These are phyloP conservation scores for Curvularia lunata DNA, from an alignment of 2,329 filamentous ascomycete genomes.

Conservation along the genomic window DNA sequence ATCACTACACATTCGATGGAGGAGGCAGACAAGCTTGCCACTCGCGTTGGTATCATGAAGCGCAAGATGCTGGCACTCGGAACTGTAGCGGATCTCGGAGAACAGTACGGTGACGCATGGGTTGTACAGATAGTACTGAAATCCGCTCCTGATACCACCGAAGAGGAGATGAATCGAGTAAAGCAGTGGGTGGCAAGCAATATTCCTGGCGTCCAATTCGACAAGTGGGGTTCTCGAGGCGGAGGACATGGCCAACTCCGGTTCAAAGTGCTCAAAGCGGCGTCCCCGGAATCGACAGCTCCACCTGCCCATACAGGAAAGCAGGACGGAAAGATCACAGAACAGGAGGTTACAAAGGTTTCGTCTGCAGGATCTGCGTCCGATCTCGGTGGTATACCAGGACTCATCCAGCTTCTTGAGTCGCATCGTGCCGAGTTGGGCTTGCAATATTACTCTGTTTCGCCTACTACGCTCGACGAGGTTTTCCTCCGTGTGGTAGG, in stretches of 20 bases:
- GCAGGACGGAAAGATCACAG: conserved; percentile 18
- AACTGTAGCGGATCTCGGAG: conserved; percentile 72
- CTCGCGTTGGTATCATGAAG: conserved; percentile 84
- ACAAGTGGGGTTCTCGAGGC: conserved; percentile 66
- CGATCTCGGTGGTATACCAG: conserved; percentile 62
- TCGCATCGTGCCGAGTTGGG: conserved; percentile 70
- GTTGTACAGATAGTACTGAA: conserved; percentile 82
- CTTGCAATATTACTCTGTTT: conserved; percentile 85
- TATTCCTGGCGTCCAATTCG: conserved; percentile 69
- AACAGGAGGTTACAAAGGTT: conserved; percentile 33
- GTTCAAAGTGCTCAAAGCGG: conserved; percentile 73
- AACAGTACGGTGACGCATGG: conserved; percentile 77
- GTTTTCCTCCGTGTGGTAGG: conserved; percentile 88
- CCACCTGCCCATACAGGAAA: conserved; percentile 9
- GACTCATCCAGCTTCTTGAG: conserved; percentile 75
- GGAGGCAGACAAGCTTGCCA: conserved; percentile 87
- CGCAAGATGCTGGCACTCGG: conserved; percentile 85
- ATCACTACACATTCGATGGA: conserved; percentile 96
- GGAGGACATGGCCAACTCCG: conserved; percentile 82
- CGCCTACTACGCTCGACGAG: conserved; percentile 85
- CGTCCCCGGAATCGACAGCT: conserved; percentile 38
- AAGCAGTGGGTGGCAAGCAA: conserved; percentile 67
- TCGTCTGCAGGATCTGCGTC: conserved; percentile 16
- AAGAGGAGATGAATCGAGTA: conserved; percentile 70
- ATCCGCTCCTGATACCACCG: conserved; percentile 73